A percentile compares a stretch with the other conserved stretches of the same genome.
Conservation (phyloP, 2,329 filamentous ascomycete species). For the Fusarium austroafricanum region DNA sequence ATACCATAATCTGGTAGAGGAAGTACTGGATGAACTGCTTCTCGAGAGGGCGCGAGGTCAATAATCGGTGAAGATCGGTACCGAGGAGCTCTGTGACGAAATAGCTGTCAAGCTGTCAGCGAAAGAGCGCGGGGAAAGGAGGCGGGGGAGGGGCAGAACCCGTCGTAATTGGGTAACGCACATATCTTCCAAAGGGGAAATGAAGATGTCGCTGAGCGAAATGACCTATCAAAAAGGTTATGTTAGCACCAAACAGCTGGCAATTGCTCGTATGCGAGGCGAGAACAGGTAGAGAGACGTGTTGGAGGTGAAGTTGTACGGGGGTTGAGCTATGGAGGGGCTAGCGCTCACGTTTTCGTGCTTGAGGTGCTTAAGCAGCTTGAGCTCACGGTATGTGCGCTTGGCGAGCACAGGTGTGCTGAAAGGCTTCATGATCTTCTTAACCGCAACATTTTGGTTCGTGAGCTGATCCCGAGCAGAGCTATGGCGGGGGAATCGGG, state of each 20-base stretch:
- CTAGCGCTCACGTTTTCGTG: constrained; percentile 84
- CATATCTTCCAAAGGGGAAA: constrained; percentile 98
- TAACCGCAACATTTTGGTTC: constrained; percentile 94
- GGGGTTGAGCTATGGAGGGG: constrained; percentile 14
- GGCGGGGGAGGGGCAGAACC: constrained; percentile 18
- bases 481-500: constrained; percentile 59
- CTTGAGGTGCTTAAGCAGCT: constrained; percentile 94
- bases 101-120: constrained; percentile 70
- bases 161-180: constrained; percentile 59
- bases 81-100: constrained; percentile 98
- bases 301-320: background rate
- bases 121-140: constrained; percentile 14
- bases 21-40: constrained; percentile 99
- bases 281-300: background rate
- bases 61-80: constrained; percentile 93
- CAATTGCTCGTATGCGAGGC: constrained; percentile 3
- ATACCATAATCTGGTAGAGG: constrained; percentile 96
- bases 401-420: constrained; percentile 99
- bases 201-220: constrained; percentile 99
- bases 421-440: constrained; percentile 99
- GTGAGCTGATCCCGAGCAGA: constrained; percentile 98
- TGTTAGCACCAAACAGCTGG: constrained; percentile 29
- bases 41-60: constrained; percentile 95
- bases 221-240: constrained; percentile 75
- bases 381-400: constrained; percentile 96